Base-by-base conservation (phyloP, 371 early-diverging fungal species). In the Mucor indicus region DNA sequence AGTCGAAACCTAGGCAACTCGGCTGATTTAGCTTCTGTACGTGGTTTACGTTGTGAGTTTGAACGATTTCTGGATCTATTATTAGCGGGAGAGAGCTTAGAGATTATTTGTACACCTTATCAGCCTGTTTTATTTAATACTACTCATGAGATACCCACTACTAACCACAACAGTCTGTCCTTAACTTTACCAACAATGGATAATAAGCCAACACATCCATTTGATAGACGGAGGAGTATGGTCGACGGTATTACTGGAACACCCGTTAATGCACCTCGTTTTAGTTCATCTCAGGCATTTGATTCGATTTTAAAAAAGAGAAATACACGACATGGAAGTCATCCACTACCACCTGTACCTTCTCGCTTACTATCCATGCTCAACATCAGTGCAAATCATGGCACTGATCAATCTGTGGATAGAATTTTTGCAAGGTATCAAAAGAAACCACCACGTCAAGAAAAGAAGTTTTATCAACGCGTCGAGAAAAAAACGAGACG, bases 1-100 rank as follows among this genome's bases (percentile, higher is more conserved):
- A 68, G 80, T 37, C 77, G 93, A 22, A 96, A 96, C 53, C 69
- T 96, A 4, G 94, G 91, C 1, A 93, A 96, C 52, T 87, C 90
- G 17, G 92, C 92, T 0, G 92, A 93, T 65, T 77, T 68, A 23
- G 70, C 78, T 0, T 83, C 89, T 11, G 86, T 92, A 1, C 70
- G 75, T 38, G 94, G 93, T 0, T 55, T 96, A 39, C 64, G 80
- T 32, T 53, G 65, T 10, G 96, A 96, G 60, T 89, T 92, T 57
- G 67, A 79, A 44, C 73, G 94, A 6, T 91, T 86, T 2, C 64
- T 83, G 20, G 64, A 67, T 48, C 69, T 86, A 13, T 37, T 55
- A 20, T 13, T 55, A 31, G 36, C 44, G 11, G 57, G 53, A 3
- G 53, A 44, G 1, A 39, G 45, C 20, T 25, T 62, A 21, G 45